Evolutionary conservation across 345 rosid genomes (phyloP).

Genomic region (Brassica incana): DNA sequence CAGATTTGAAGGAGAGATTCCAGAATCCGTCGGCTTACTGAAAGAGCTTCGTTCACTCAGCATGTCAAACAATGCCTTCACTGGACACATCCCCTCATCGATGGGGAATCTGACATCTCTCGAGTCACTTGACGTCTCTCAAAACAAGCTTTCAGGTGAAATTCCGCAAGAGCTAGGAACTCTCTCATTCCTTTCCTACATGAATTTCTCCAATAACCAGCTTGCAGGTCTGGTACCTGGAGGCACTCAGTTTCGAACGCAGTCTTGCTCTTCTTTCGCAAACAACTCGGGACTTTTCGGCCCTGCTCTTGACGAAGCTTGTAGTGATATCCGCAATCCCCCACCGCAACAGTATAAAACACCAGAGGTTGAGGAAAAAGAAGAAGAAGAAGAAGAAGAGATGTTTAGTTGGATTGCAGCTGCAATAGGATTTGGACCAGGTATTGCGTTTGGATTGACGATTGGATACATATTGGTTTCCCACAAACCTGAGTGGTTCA

Average conservation of each 20-base stretch:
- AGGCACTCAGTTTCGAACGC: neutral
- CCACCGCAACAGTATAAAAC: neutral
- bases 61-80: neutral
- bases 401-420: slow-evolving; percentile 6
- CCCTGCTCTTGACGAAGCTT: neutral
- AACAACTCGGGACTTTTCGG: neutral
- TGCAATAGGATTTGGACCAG: neutral
- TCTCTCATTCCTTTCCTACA: neutral
- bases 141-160: neutral
- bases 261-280: neutral
- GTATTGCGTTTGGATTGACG: neutral
- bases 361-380: neutral
- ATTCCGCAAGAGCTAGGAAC: neutral
- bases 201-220: neutral
- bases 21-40: neutral
- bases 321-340: neutral
- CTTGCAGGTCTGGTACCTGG: neutral
- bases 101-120: neutral
- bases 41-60: neutral
- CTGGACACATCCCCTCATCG: neutral
- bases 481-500: neutral
- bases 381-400: neutral
- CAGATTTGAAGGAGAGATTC: neutral
- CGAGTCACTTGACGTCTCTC: neutral
- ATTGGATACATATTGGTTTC: neutral